Base-by-base conservation (phyloP, 2,329 filamentous ascomycete species). In the Epicoccum sorghinum region DNA sequence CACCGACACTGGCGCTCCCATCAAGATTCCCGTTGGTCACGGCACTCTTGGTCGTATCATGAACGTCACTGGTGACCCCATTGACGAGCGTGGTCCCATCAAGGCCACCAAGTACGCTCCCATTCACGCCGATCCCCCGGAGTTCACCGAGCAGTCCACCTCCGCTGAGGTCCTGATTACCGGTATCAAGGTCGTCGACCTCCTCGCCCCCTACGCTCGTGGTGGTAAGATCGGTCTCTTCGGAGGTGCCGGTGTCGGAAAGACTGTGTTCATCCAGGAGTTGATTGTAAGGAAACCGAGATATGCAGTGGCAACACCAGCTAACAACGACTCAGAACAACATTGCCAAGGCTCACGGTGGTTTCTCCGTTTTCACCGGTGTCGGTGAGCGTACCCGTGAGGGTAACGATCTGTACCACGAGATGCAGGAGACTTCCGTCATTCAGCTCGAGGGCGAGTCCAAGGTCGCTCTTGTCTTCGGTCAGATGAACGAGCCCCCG, bases 141-240 rank as follows among this genome's bases (percentile, higher is more conserved):
- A 82, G 77, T 99, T 98, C 86, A 85, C 85, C 69, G 95, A 99
- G 76, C 95, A 99, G 86, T 96, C 95, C 67, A 99, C 95, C 72
- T 85, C 87, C 73, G 95, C 95, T 72, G 95, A 99, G 84, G 88
- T 99, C 80, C 88, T 99, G 71, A 90, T 96, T 74, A 99, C 95
- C 70, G 95, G 95, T 89, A 99, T 99, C 88, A 99, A 99, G 90
- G 95, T 99, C 80, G 95, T 99, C 83, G 95, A 99, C 80, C 87
- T 99, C 69, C 88, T 99, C 76, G 95, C 95, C 74, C 95, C 95
- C 75, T 99, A 99, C 82, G 95, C 95, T 79, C 95, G 95, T 96
- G 95, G 95, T 91, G 95, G 95, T 88, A 99, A 99, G 90, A 99
- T 99, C 87, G 95, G 95, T 91, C 92, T 99, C 72, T 99, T 99